A percentile compares a stretch with the other conserved stretches of the same genome.
Evolutionary conservation across 331 rosid genomes (phyloP).

Genomic region (Pyracantha coccinea): DNA sequence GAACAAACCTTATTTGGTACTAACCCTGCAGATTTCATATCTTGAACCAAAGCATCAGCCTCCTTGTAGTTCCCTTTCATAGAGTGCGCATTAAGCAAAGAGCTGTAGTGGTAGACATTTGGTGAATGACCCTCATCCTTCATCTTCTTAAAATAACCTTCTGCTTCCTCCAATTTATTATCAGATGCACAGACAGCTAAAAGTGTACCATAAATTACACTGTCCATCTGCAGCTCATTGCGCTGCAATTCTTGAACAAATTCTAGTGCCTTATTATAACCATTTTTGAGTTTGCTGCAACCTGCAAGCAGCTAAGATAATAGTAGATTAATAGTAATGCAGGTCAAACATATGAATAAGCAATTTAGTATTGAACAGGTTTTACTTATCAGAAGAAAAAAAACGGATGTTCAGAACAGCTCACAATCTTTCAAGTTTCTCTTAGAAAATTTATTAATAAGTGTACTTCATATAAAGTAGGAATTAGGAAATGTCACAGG

Average conservation of each 20-base stretch:
- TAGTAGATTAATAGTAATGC: slow-evolving; percentile 17
- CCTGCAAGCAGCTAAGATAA: slow-evolving; percentile 76
- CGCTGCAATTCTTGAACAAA: slow-evolving; percentile 59
- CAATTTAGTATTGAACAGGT: background rate
- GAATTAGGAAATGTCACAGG: background rate
- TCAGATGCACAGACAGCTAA: slow-evolving; percentile 88
- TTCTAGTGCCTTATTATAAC: slow-evolving; percentile 72
- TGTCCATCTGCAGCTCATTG: slow-evolving; percentile 56
- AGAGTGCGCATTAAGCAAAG: slow-evolving; percentile 84
- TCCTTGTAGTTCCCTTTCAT: slow-evolving; percentile 51
- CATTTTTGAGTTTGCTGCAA: slow-evolving; percentile 57
- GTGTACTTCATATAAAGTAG: too few species aligned
- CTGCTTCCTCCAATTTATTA: slow-evolving; percentile 74
- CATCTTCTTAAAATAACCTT: slow-evolving; percentile 68
- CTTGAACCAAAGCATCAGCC: slow-evolving; percentile 58
- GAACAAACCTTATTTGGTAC: slow-evolving; percentile 98
- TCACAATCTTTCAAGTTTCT: background rate
- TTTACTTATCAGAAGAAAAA: background rate
- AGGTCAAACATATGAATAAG: background rate
- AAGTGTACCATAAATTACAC: slow-evolving; percentile 69
- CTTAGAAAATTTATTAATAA: too few species aligned
- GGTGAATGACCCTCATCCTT: slow-evolving; percentile 65
- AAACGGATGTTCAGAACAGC: background rate
- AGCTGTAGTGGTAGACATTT: slow-evolving; percentile 73
- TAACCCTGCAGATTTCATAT: slow-evolving; percentile 84